These are phyloP conservation scores for Ambispora gerdemannii DNA, from an alignment of 192 early-diverging fungal species.

Conservation along the genomic window DNA sequence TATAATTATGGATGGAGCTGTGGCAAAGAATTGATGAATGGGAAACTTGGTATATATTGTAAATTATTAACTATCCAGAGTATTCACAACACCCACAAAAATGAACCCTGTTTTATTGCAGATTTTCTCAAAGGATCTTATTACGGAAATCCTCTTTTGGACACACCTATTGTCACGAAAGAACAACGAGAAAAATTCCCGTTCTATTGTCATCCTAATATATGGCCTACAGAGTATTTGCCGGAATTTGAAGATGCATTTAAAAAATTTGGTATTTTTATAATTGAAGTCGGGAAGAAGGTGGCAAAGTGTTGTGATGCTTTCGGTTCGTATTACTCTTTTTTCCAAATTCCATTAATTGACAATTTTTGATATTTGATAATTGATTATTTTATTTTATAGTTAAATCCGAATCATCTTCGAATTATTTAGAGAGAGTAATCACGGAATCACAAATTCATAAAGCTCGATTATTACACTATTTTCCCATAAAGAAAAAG, in stretches of 20 bases:
- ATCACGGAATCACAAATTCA: slow-evolving; percentile 50
- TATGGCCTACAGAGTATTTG: slow-evolving; percentile 55
- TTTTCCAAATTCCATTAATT: background rate
- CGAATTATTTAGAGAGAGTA: slow-evolving; percentile 49
- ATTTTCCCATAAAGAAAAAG: slow-evolving; percentile 50
- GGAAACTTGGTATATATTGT: slow-evolving; percentile 48
- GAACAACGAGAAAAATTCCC: slow-evolving; percentile 42
- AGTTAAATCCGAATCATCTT: slow-evolving; percentile 36
- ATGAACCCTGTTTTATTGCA: background rate
- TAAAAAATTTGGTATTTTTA: slow-evolving; percentile 55
- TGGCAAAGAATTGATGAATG: slow-evolving; percentile 67
- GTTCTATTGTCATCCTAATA: slow-evolving; percentile 52
- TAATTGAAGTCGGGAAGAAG: slow-evolving; percentile 52
- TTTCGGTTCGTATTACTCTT: slow-evolving; percentile 34
- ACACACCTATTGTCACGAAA: slow-evolving; percentile 39
- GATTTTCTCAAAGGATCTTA: slow-evolving; percentile 56
- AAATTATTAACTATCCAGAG: no score
- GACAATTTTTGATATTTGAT: background rate
- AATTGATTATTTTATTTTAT: background rate
- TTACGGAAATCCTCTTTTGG: slow-evolving; percentile 58
- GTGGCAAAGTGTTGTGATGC: slow-evolving; percentile 58
- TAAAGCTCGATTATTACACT: slow-evolving; percentile 67
- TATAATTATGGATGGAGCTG: slow-evolving; percentile 71
- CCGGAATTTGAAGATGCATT: slow-evolving; percentile 55
- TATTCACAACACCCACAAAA: background rate